Evolutionary conservation across 805 yeast species (phyloP), one percentile per base, ranked within the genome.

Genomic region (Kodamaea lidongshanica): DNA sequence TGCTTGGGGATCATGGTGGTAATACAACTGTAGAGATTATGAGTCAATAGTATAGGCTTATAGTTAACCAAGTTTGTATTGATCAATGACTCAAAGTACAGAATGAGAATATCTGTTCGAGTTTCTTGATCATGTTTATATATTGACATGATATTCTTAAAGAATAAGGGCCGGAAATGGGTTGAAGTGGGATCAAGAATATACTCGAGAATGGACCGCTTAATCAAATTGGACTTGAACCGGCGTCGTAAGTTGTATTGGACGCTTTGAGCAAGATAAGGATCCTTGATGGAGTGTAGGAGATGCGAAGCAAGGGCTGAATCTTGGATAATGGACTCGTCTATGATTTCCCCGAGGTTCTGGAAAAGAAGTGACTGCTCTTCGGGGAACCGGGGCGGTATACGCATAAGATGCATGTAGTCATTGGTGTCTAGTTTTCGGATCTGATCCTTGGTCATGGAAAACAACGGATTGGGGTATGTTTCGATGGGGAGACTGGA

Each of bases 391-490:
- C 38, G 42, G 37, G 46, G 46, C 1, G 60, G 59, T 12, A 57
- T 37, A 5, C 35, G 30, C 3, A 48, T 34, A n/a, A 63, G 42
- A 32, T 58, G 54, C 7, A 23, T 13, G 25, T 54, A 52, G 18
- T 57, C 56, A 4, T 31, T 12, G 6, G 32, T 34, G 6, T 38
- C 34, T 17, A 64, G 47, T 2, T 19, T 18, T n/a, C 47, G 19
- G 1, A 63, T 31, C 25, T 59, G 52, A 1, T 40, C 42, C 24
- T 51, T 50, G 10, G 42, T 21, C 52, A 58, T 49, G 10, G 42
- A 30, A 30, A 45, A 53, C 19, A 63, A 46, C 3, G 70, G 67
- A 27, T 62, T 61, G 5, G 61, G 60, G 33, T 44, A 47, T 5
- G 50, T 37, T 25, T 51, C 48, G 12, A 24, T 20, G 5, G 50